Base-by-base conservation (phyloP, 78 protist genomes). In the Guillardia theta region DNA sequence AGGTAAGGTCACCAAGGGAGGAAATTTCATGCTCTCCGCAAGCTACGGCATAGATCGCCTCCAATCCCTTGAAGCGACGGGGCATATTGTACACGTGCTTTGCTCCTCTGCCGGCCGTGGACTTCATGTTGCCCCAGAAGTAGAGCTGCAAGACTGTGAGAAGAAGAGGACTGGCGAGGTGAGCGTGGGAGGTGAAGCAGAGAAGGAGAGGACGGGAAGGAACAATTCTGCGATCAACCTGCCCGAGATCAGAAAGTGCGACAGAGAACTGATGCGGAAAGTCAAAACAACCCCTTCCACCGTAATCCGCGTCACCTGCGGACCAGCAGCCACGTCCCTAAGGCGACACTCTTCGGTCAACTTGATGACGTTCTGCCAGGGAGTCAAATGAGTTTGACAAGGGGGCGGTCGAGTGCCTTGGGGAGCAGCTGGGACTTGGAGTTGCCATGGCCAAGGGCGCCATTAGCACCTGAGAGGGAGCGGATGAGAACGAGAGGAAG, bases 51-150 rank as follows among this genome's bases (percentile, higher is more conserved):
- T 78, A 78, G 21, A 78, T 78, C 53, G 90, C 90, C 90, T 78
- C 90, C 24, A 78, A 36, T 27, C 90, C 90, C 50, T 78, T 78
- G 90, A 78, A 78, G 24, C 90, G 18, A 4, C 45, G 45, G 3
- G 90, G 90, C 90, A 78, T 43, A 48, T 43, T 78, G 90, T 43
- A 78, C 50, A 78, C 90, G 50, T 78, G 90, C 90, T 43, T 37
- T 22, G 90, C 90, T 0, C 90, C 90, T 4, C 90, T 3, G 2
- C 90, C 90, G 0, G 90, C 39, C 50, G 90, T 78, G 33, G 90
- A 78, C 90, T 30, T 19, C 90, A 78, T 78, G 90, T 78, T 78
- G 90, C 90, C 90, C 90, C 90, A 78, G 48, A 78, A 78, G 48
- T 78, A 78, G 37, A 78, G 18, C 70, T 58, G 70, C 39, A 10